Conservation (phyloP, 2,329 filamentous ascomycete genomes). For the Claviceps quebecensis region DNA sequence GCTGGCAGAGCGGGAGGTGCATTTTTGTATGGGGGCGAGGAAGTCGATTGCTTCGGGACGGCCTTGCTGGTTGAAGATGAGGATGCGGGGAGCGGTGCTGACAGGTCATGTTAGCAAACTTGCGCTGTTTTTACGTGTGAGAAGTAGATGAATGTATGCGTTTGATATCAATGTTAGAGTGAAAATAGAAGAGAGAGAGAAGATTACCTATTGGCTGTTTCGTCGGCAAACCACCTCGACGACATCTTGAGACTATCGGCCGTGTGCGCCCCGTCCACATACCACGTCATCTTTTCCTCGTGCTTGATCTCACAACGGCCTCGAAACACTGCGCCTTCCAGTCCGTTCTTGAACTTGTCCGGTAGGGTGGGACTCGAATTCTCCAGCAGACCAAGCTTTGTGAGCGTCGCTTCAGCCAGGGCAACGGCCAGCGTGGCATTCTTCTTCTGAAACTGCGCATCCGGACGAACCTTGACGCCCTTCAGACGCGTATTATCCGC, state of each 20-base stretch:
- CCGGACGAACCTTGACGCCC: constrained; percentile 33
- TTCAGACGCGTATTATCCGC: constrained; percentile 30
- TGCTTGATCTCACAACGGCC: constrained; percentile 59
- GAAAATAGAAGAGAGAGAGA: background rate
- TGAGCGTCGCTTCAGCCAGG: constrained; percentile 35
- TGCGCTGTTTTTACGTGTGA: background rate
- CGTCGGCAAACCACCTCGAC: constrained; percentile 62
- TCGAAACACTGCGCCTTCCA: constrained; percentile 63
- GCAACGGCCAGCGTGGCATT: constrained; percentile 42
- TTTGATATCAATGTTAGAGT: background rate
- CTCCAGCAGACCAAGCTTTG: constrained; percentile 26
- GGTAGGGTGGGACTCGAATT: constrained; percentile 30
- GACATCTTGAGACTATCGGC: constrained; percentile 75
- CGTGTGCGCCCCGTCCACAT: constrained; percentile 88
- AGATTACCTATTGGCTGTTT: constrained; percentile 22
- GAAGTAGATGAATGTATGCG: background rate
- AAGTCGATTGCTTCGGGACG: constrained; percentile 40
- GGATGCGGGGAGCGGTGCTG: constrained; percentile 28
- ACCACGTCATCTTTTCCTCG: constrained; percentile 54
- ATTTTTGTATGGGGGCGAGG: constrained; percentile 30
- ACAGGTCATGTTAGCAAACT: background rate
- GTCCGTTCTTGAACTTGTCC: constrained; percentile 52
- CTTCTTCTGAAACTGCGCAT: constrained; percentile 43
- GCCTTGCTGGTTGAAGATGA: constrained; percentile 84
- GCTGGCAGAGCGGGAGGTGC: constrained; percentile 17